Evolutionary conservation across 306 rosid species (phyloP), one percentile per base, ranked within the genome.

Genomic region (Trifolium pratense): DNA sequence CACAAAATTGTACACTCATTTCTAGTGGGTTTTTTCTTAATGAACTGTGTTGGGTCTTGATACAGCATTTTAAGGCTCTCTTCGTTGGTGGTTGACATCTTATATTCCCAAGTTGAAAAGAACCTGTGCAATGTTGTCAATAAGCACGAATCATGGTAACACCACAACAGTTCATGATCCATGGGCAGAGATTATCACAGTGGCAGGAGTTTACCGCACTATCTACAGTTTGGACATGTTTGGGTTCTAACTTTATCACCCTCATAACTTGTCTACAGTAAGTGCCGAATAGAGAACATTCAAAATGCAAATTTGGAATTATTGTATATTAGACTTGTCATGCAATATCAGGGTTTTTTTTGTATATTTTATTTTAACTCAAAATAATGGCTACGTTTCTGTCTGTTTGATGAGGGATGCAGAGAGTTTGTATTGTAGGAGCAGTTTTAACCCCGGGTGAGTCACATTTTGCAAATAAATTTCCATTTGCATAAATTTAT

Each of bases 91-190:
- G 77, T 82, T 39, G 75, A 40, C 52, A 34, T 40, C 32, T 5
- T 82, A 59, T 61, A 11, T 66, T 73, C 66, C 9, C 46, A 61
- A 56, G 66, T 73, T 76, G 55, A 26, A 51, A 58, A 69, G 59
- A 68, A 39, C 53, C 43, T 1, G 52, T 32, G 63, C 77, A 64
- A 12, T 65, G 37, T 70, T 63, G 74, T 37, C 49, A 81, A 76
- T 81, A 71, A 76, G 62, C 45, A 46, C 34, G 69, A 71, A 76
- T 51, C 62, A 70, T 63, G 74, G 36, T 17, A 42, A 11, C 21
- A 14, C 55, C 60, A 57, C 78, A 26, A 34, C 70, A 65, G 76
- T 56, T 65, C 66, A 23, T 23, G 74, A 70, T 80, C 80, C 63
- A 18, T 68, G 46, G 55, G 29, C 53, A 36, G 36, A 36, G 45